These are phyloP conservation scores for Austroboletus novae-zelandiae DNA, from an alignment of 1,284 basidiomycete genomes.

Conservation along the genomic window DNA sequence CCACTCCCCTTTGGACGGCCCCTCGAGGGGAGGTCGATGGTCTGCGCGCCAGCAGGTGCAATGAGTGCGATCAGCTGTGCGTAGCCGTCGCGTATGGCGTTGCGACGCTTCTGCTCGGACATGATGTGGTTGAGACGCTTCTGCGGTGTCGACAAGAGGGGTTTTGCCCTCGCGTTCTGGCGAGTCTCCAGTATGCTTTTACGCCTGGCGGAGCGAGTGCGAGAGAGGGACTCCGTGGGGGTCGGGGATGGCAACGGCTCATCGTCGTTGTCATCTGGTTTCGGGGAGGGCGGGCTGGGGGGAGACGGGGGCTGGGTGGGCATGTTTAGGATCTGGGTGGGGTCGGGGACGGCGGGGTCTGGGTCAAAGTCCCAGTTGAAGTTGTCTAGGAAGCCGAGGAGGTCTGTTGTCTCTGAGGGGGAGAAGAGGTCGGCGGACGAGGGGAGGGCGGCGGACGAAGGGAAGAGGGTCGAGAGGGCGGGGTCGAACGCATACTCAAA, in stretches of 20 bases:
- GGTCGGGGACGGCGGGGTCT: conserved; percentile 21
- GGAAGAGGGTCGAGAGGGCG: conserved; percentile 49
- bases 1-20: conserved; percentile 81
- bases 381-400: conserved; percentile 75
- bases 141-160: conserved; percentile 77
- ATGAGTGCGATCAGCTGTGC: conserved; percentile 77
- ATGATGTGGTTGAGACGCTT: conserved; percentile 94
- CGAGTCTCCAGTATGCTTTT: conserved; percentile 23
- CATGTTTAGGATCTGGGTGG: not conserved
- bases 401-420: conserved; percentile 63
- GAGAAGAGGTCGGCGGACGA: conserved; percentile 75
- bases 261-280: conserved; percentile 11
- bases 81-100: conserved; percentile 87
- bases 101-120: conserved; percentile 87
- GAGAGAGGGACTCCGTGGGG: conserved; percentile 11
- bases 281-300: not conserved
- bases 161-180: conserved; percentile 39
- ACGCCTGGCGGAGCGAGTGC: conserved; percentile 17
- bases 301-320: conserved; percentile 3
- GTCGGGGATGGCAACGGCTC: conserved; percentile 2
- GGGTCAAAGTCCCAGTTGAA: conserved; percentile 63
- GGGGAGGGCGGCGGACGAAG: conserved; percentile 52
- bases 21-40: conserved; percentile 70
- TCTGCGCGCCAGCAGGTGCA: conserved; percentile 65
- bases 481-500: conserved; percentile 67